phyloP scores from a whole-genome alignment of 2,329 filamentous ascomycete genomes.

The Corinectria fuckeliana region DNA sequence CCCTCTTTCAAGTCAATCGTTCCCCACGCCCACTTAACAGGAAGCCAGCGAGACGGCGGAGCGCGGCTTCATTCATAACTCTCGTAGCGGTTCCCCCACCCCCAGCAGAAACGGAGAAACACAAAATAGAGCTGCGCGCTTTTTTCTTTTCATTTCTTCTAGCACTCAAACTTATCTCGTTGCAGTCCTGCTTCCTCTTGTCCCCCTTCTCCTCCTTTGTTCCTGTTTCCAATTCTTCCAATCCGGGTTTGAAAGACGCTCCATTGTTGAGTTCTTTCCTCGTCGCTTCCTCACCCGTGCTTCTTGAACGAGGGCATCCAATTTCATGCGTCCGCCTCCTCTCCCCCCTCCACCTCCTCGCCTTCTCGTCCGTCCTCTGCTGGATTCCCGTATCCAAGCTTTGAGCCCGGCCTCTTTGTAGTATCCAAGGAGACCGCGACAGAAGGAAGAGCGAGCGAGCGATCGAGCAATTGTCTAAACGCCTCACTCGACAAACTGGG shows the following conservation, averaged over 20 bases:
- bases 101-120: constrained; percentile 22
- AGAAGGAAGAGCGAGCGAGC: constrained; percentile 8
- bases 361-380: constrained; percentile 24
- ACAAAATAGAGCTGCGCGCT: constrained; percentile 40
- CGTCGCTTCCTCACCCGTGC: not conserved
- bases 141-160: too few species aligned
- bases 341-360: constrained; percentile 20
- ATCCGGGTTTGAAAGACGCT: constrained; percentile 7
- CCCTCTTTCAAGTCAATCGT: not conserved
- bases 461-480: not conserved
- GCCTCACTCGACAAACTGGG: not conserved
- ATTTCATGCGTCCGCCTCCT: constrained; percentile 32
- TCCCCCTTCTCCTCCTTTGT: constrained; percentile 6
- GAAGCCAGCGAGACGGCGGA: constrained; percentile 15
- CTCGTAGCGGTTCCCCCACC: constrained; percentile 30
- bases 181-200: constrained; percentile 5
- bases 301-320: constrained; percentile 7
- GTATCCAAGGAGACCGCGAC: constrained; percentile 10
- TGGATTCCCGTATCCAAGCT: constrained; percentile 14
- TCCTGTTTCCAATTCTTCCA: constrained; percentile 6
- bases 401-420: constrained; percentile 12
- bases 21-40: constrained; percentile 18
- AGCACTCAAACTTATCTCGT: not conserved
- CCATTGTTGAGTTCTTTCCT: constrained; percentile 13
- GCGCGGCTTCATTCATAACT: constrained; percentile 37